These are phyloP conservation scores for Kodamaea nitidulidarum DNA, from an alignment of 805 yeast species.

Conservation along the genomic window DNA sequence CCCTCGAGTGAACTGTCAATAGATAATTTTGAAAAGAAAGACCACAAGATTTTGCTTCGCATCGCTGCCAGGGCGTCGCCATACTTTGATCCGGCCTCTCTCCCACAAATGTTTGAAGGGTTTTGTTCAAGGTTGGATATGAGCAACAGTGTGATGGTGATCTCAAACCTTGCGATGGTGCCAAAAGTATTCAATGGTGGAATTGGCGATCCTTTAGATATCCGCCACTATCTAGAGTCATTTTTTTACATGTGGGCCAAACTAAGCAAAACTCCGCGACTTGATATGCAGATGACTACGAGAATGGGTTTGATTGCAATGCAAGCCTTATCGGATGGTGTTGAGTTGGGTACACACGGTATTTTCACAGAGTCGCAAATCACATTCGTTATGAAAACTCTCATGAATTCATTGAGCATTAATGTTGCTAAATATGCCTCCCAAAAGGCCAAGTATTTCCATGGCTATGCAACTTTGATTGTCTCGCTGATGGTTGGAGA, in stretches of 20 bases:
- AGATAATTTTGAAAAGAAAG: slow-evolving; percentile 45
- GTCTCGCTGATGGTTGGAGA: slow-evolving; percentile 61
- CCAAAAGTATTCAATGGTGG: slow-evolving; percentile 44
- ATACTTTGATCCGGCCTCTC: slow-evolving; percentile 47
- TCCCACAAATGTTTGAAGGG: slow-evolving; percentile 49
- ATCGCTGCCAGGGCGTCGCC: slow-evolving; percentile 52
- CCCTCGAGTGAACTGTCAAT: slow-evolving; percentile 30
- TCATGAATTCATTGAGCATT: slow-evolving; percentile 44
- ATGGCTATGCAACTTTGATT: slow-evolving; percentile 44
- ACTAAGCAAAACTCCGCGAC: slow-evolving; percentile 42
- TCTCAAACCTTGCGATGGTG: slow-evolving; percentile 51
- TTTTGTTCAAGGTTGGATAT: slow-evolving; percentile 51
- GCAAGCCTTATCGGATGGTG: slow-evolving; percentile 32
- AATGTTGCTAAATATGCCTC: slow-evolving; percentile 47
- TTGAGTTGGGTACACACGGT: slow-evolving; percentile 50
- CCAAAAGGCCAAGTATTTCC: slow-evolving; percentile 35
- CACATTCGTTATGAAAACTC: slow-evolving; percentile 52
- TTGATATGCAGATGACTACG: slow-evolving; percentile 63
- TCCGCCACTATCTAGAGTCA: slow-evolving; percentile 58
- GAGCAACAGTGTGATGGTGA: slow-evolving; percentile 47
- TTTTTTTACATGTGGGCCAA: slow-evolving; percentile 72
- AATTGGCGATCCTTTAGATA: slow-evolving; percentile 29
- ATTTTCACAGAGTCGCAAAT: slow-evolving; percentile 62
- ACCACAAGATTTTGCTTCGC: slow-evolving; percentile 45
- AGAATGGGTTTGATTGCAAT: slow-evolving; percentile 60